Evolutionary conservation across 805 yeast genomes (phyloP).

Genomic region (Kodamaea leandrae): DNA sequence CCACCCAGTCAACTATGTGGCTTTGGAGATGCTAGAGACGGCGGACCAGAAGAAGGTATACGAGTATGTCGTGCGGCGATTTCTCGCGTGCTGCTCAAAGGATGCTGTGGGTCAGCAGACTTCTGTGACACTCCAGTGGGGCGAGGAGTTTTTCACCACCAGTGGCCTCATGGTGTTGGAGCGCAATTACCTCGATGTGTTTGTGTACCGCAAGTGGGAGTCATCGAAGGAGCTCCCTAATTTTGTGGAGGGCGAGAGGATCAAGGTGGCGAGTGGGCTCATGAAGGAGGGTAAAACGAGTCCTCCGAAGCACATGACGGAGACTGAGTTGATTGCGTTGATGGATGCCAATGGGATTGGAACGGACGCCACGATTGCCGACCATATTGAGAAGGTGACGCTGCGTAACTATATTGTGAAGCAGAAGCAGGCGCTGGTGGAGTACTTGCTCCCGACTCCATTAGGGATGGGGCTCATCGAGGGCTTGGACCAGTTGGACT

Average conservation of each 20-base stretch:
- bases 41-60: constrained; percentile 68
- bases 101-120: constrained; percentile 82
- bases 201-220: constrained; percentile 77
- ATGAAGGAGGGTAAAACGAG: constrained; percentile 73
- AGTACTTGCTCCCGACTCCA: constrained; percentile 67
- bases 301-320: constrained; percentile 84
- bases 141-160: constrained; percentile 65
- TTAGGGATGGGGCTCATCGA: constrained; percentile 85
- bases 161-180: constrained; percentile 74
- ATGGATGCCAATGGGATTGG: constrained; percentile 99
- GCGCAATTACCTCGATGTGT: constrained; percentile 77
- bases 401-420: constrained; percentile 64
- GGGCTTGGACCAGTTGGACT: constrained; percentile 78
- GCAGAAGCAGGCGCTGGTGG: constrained; percentile 34
- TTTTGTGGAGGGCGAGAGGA: constrained; percentile 53
- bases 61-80: constrained; percentile 81
- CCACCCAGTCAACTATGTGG: constrained; percentile 69
- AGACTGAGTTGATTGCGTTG: constrained; percentile 82
- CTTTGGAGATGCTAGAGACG: constrained; percentile 24
- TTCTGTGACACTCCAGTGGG: constrained; percentile 70
- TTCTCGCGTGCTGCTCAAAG: constrained; percentile 85
- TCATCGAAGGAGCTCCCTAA: constrained; percentile 62
- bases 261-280: constrained; percentile 55
- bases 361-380: constrained; percentile 98
- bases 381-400: constrained; percentile 82